Evolutionary conservation across 73 alveolate species (phyloP).

Genomic region (Paramecium biaurelia): DNA sequence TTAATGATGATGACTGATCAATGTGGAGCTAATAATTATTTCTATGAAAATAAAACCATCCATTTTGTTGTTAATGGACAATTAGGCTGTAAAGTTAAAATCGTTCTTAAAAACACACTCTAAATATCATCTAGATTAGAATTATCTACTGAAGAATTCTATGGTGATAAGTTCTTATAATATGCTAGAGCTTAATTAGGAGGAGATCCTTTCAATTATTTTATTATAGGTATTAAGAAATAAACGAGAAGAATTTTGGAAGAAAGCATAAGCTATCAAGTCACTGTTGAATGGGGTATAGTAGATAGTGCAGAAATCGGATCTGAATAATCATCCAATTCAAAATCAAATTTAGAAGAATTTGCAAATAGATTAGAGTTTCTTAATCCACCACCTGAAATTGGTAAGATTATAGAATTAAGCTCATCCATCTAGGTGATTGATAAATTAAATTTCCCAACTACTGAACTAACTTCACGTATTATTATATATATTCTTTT

Average conservation of each 20-base stretch:
- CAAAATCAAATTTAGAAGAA: background rate
- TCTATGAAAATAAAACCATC: slow-evolving; percentile 42
- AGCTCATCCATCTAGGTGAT: background rate
- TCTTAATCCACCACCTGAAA: background rate
- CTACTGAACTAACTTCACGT: background rate
- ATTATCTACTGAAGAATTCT: background rate
- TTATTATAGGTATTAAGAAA: background rate
- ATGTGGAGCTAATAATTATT: slow-evolving; percentile 64
- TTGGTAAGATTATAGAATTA: background rate
- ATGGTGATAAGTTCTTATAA: slow-evolving; percentile 6
- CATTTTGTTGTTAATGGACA: slow-evolving; percentile 52
- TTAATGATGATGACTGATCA: background rate
- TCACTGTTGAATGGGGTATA: slow-evolving; percentile 11
- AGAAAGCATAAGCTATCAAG: background rate
- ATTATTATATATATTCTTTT: background rate
- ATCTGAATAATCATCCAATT: background rate
- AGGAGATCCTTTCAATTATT: slow-evolving; percentile 47
- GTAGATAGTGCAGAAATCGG: slow-evolving; percentile 22
- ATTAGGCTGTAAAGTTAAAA: slow-evolving; percentile 14
- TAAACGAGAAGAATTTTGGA: slow-evolving; percentile 1
- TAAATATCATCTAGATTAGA: background rate
- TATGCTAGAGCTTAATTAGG: slow-evolving; percentile 37
- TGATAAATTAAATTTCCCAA: background rate
- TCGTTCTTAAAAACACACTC: slow-evolving; percentile 7
- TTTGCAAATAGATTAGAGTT: background rate